phyloP scores from a whole-genome alignment of 2,329 filamentous ascomycete genomes.

The Ustulina deusta region DNA sequence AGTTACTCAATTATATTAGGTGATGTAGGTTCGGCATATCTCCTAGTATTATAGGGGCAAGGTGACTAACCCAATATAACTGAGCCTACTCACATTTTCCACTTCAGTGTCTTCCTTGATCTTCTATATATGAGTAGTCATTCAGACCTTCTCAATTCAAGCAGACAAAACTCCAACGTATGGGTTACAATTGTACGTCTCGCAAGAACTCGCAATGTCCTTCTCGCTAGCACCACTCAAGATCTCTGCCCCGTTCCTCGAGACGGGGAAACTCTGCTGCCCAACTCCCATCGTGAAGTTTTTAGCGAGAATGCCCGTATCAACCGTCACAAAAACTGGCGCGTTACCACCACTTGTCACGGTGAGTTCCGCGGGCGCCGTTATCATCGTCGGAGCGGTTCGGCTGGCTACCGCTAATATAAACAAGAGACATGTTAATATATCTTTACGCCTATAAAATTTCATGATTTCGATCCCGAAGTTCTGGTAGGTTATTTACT shows the following conservation, averaged over 20 bases:
- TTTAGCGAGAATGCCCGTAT: constrained; percentile 25
- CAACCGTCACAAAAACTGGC: constrained; percentile 23
- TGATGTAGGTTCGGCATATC: no score
- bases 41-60: no score
- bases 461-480: not conserved
- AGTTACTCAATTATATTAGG: no score
- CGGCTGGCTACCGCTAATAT: constrained; percentile 30
- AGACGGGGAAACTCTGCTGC: constrained; percentile 27
- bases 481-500: constrained; percentile 4
- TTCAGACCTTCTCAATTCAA: not conserved
- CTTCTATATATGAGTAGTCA: no score
- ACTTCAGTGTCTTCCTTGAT: no score
- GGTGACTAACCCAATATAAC: no score
- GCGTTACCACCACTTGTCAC: constrained; percentile 26
- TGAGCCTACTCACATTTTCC: no score
- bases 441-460: not conserved
- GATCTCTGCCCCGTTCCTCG: constrained; percentile 15
- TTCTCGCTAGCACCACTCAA: constrained; percentile 24
- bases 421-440: constrained; percentile 6
- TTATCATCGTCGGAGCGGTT: constrained; percentile 34
- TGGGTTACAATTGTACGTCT: constrained; percentile 32
- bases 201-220: constrained; percentile 22
- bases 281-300: constrained; percentile 35
- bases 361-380: constrained; percentile 27
- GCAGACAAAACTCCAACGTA: constrained; percentile 30